Conservation (phyloP, 495 filamentous ascomycete genomes). For the Hypomontagnella submonticulosa region DNA sequence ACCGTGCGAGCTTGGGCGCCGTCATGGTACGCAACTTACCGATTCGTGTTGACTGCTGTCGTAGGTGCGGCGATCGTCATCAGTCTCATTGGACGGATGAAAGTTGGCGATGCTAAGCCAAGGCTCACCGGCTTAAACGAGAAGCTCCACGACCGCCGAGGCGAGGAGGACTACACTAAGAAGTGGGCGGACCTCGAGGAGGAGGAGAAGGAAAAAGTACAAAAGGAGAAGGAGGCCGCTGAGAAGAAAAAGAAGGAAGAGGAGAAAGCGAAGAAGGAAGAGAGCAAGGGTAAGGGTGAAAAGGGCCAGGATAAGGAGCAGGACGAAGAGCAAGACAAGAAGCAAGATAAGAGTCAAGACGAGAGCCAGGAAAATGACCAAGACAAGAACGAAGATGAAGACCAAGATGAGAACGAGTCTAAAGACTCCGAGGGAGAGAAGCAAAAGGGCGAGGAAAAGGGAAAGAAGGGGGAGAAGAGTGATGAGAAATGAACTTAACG, state of each 20-base stretch:
- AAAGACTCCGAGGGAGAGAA: conserved; percentile 18
- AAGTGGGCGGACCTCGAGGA: conserved; percentile 72
- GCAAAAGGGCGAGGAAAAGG: conserved; percentile 12
- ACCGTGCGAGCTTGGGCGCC: conserved; percentile 84
- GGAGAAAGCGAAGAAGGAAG: conserved; percentile 34
- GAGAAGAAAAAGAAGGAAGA: conserved; percentile 52
- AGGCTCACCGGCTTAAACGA: conserved; percentile 63
- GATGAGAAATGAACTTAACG: conserved; percentile 21
- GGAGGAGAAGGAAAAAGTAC: conserved; percentile 60
- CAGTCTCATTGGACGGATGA: conserved; percentile 85
- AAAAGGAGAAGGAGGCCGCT: conserved; percentile 52
- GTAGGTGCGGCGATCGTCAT: conserved; percentile 90
- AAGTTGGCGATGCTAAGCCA: conserved; percentile 70
- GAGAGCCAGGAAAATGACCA: conserved; percentile 29
- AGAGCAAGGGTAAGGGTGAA: conserved; percentile 9
- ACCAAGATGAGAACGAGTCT: neutral
- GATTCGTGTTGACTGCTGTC: conserved; percentile 94
- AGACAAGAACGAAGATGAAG: conserved; percentile 10
- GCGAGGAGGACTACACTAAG: conserved; percentile 61
- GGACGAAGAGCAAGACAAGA: conserved; percentile 14
- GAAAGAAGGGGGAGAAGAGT: conserved; percentile 1
- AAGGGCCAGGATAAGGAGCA: conserved; percentile 15
- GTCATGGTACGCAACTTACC: conserved; percentile 91
- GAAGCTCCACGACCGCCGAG: conserved; percentile 64
- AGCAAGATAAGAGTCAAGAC: conserved; percentile 21